Base-by-base conservation (phyloP, 768 basidiomycete genomes). In the Podaxis sp. region DNA sequence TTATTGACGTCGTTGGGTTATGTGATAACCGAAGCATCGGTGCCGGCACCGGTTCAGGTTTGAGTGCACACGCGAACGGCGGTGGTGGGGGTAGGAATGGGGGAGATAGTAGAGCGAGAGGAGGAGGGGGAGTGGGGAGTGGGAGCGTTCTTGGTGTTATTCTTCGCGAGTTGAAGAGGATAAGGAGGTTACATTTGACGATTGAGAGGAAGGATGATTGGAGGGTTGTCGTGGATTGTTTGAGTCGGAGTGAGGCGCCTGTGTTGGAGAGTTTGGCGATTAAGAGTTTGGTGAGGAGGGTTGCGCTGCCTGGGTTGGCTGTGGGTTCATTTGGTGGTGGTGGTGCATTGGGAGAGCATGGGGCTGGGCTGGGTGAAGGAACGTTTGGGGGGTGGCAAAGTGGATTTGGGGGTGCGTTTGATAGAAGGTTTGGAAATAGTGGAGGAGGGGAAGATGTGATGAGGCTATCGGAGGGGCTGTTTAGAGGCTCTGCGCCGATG, bases 131-230 rank as follows among this genome's bases (percentile, higher is more conserved):
- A 44, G 17, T 0, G 7, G 15, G 44, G 17, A 36, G 33, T 33
- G 48, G 24, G 2, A 44, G 59, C 8, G 42, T 53, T 4, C 33
- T 54, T 12, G 59, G 52, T 9, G 40, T 30, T 0, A 36, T 52
- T 11, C 26, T 61, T 4, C 39, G 22, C 2, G 59, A 61, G 17
- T 22, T 61, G 17, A 53, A 53, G 52, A 40, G 59, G 26, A 61
- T 61, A 28, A 40, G 59, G 24, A 61, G 28, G 39, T 38, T 61
- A 12, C 59, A 61, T 61, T 42, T 61, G 22, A 61, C 59, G 52
- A 53, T 61, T 40, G 59, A 61, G 39, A 52, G 39, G 36, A 61
- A 53, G 24, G 59, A 61, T 17, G 59, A 61, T 28, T 61, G 59
- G 59, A 52, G 59, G 59, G 17, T 40, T 0, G 24, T 61, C 9